A percentile compares a stretch with the other conserved stretches of the same genome.
Conservation (phyloP, 2,329 filamentous ascomycete genomes). For the Colletotrichum theobromicola region DNA sequence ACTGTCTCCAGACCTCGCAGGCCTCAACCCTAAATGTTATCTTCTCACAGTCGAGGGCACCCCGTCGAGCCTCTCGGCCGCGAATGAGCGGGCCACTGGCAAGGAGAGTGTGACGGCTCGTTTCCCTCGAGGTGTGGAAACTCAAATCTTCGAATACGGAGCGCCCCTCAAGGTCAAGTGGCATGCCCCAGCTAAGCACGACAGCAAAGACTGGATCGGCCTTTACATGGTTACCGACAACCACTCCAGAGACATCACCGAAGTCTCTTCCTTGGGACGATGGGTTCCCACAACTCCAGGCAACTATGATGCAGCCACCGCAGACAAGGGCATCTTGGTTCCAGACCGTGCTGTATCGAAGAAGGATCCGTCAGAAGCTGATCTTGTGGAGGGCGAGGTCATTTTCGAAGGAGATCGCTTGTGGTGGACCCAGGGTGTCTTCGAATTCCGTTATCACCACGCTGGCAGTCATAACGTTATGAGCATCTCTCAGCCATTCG, state of each 20-base stretch:
- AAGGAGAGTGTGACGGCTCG: slow-evolving; percentile 76
- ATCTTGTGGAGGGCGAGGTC: slow-evolving; percentile 80
- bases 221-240: slow-evolving; percentile 97
- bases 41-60: slow-evolving; percentile 76
- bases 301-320: slow-evolving; percentile 75
- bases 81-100: slow-evolving; percentile 67
- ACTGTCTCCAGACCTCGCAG: slow-evolving; percentile 79
- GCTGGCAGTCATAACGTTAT: slow-evolving; percentile 91
- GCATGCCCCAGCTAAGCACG: slow-evolving; percentile 87
- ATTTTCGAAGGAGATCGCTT: slow-evolving; percentile 90
- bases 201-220: slow-evolving; percentile 93
- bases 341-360: slow-evolving; percentile 65
- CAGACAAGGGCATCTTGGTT: slow-evolving; percentile 77
- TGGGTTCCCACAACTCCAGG: slow-evolving; percentile 85
- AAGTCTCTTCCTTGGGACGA: slow-evolving; percentile 83
- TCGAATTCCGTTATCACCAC: slow-evolving; percentile 97
- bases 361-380: slow-evolving; percentile 55
- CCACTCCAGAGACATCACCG: slow-evolving; percentile 80
- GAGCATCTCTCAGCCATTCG: slow-evolving; percentile 92
- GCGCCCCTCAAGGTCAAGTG: slow-evolving; percentile 88
- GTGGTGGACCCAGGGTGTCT: slow-evolving; percentile 96
- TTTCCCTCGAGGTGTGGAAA: slow-evolving; percentile 73
- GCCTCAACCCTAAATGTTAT: slow-evolving; percentile 81
- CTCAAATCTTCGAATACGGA: slow-evolving; percentile 85
- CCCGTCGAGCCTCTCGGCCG: slow-evolving; percentile 50